Evolutionary conservation across 2,329 filamentous ascomycete species (phyloP).

Genomic region (Plenodomus tracheiphilus): DNA sequence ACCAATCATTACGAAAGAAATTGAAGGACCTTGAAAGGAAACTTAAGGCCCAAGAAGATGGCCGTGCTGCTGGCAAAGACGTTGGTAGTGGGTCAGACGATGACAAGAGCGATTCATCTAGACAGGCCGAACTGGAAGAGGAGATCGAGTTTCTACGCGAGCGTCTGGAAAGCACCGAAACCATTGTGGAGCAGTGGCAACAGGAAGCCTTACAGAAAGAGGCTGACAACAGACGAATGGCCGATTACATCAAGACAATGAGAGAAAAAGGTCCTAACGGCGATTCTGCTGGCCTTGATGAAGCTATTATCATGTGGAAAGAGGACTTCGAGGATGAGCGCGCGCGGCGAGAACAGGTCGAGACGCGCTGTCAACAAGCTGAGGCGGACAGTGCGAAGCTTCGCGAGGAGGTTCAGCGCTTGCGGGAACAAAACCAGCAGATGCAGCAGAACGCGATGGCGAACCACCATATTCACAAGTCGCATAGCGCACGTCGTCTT

Average conservation of each 20-base stretch:
- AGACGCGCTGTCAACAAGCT: conserved; percentile 82
- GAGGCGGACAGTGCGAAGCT: conserved; percentile 86
- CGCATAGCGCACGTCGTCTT: conserved; percentile 45
- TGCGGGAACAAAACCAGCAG: conserved; percentile 54
- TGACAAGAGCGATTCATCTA: conserved; percentile 58
- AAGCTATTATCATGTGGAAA: conserved; percentile 78
- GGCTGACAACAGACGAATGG: conserved; percentile 82
- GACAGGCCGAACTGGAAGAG: conserved; percentile 73
- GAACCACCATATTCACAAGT: conserved; percentile 42
- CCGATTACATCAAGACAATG: conserved; percentile 74
- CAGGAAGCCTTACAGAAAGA: conserved; percentile 79
- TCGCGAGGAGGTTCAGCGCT: conserved; percentile 78
- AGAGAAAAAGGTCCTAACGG: conserved; percentile 50
- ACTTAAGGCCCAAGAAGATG: conserved; percentile 62
- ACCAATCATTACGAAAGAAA: conserved; percentile 77
- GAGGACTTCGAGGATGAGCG: conserved; percentile 93
- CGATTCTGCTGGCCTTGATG: conserved; percentile 43
- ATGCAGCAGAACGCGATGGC: conserved; percentile 39
- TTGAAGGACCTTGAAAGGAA: conserved; percentile 87
- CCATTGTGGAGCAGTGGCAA: conserved; percentile 79
- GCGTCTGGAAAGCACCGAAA: conserved; percentile 79
- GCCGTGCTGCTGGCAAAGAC: conserved; percentile 51
- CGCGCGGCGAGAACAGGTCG: conserved; percentile 81
- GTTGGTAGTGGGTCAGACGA: conserved; percentile 53
- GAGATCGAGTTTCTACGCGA: conserved; percentile 85